Percentiles rank a stretch among this genome's conserved stretches.
Evolutionary conservation across 2,329 filamentous ascomycete species (phyloP).

Genomic region (Akanthomyces uredinophilus): DNA sequence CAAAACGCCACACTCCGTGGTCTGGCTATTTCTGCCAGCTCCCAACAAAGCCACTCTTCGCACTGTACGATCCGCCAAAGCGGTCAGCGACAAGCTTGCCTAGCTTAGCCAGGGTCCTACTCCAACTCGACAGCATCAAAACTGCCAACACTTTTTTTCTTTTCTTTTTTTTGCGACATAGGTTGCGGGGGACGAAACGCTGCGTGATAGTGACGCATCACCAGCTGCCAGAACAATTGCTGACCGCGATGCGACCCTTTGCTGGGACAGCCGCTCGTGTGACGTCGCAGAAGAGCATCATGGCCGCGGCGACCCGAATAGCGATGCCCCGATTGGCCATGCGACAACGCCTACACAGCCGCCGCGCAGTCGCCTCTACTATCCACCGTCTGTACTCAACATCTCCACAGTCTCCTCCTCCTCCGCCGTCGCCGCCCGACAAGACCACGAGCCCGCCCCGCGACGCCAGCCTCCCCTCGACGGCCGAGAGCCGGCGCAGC

Average conservation of each 20-base stretch:
- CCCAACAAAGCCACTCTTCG: conserved; percentile 2
- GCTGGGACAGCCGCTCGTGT: background rate
- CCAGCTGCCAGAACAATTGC: background rate
- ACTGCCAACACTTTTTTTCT: background rate
- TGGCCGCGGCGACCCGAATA: background rate
- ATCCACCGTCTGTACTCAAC: background rate
- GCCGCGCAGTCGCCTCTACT: background rate
- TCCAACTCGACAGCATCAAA: background rate
- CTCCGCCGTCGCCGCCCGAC: background rate
- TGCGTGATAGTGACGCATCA: background rate
- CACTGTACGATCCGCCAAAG: conserved; percentile 3
- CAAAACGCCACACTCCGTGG: too few relatives aligned
- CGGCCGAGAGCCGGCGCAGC: conserved; percentile 29
- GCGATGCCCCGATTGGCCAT: background rate
- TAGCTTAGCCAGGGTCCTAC: background rate
- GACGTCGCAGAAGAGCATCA: background rate
- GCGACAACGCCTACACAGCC: background rate
- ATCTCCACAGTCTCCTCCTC: background rate
- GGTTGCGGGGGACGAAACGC: background rate
- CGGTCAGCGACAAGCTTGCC: background rate
- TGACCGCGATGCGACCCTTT: background rate
- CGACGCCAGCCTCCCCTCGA: conserved; percentile 27
- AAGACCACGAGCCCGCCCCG: background rate
- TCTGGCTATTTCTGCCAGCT: background rate
- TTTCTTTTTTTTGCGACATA: background rate